Evolutionary conservation across 108 stramenopile species (phyloP).

Genomic region (Mayamaea pseudoterrestris): DNA sequence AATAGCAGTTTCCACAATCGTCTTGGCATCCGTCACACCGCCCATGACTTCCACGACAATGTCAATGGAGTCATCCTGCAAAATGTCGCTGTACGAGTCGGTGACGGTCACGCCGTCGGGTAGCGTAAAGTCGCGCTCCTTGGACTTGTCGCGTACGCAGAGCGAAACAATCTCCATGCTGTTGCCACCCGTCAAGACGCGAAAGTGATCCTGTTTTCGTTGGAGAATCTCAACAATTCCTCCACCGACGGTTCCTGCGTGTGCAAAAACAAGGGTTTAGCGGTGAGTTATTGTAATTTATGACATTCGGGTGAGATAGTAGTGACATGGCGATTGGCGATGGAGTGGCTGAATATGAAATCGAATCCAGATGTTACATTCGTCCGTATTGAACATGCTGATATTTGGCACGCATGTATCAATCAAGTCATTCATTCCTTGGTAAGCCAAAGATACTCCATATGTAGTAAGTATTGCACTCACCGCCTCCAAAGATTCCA

Average conservation of each 20-base stretch:
- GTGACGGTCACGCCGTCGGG: constrained; percentile 60
- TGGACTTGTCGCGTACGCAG: constrained; percentile 64
- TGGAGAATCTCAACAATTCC: constrained; percentile 90
- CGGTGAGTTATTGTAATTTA: no score
- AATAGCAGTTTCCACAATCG: constrained; percentile 70
- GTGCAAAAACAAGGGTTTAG: no score
- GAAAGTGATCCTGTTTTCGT: constrained; percentile 46
- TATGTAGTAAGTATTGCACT: no score
- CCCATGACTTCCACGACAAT: constrained; percentile 94
- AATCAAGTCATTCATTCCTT: no score
- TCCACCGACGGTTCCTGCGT: constrained; percentile 94
- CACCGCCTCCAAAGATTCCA: no score
- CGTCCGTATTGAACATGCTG: no score
- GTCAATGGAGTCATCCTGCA: constrained; percentile 78
- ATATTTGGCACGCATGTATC: no score
- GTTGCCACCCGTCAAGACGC: constrained; percentile 53
- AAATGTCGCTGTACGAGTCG: constrained; percentile 68
- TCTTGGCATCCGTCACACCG: constrained; percentile 83
- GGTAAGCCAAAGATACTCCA: no score
- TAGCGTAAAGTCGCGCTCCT: constrained; percentile 69
- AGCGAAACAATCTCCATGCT: constrained; percentile 45
- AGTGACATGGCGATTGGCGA: no score
- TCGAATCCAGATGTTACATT: no score
- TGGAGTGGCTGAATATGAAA: no score
- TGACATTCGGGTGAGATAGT: no score